Base-by-base conservation (phyloP, 2,329 filamentous ascomycete species). In the Hymenoscyphus infarciens region DNA sequence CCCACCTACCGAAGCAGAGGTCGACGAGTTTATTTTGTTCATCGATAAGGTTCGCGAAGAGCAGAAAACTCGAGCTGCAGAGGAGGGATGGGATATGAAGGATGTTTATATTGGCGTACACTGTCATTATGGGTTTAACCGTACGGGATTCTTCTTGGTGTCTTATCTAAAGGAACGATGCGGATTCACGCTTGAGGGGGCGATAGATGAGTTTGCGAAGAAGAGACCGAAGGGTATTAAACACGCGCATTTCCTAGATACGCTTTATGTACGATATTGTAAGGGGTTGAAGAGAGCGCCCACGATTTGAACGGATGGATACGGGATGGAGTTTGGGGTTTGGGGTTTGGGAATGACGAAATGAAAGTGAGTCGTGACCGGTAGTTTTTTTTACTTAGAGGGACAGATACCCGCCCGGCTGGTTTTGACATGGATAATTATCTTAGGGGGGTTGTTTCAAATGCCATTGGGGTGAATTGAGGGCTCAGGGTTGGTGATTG, bases 121-220 rank as follows among this genome's bases (percentile, higher is more conserved):
- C 74, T 98, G 94, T 71, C 94, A 98, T 72, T 97, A 97, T 70
- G 94, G 94, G 0, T 97, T 96, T 78, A 97, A 98, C 74, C 85
- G 93, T 25, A 97, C 94, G 0, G 94, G 94, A 0, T 97, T 94
- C 74, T 90, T 97, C 73, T 86, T 98, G 58, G 89, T 91, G 35
- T 92, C 88, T 71, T 98, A 97, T 73, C 80, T 98, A n/a, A 88
- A 97, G 15, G 92, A 97, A 77, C 81, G 86, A 56, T 84, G 89
- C 68, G 87, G 85, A 0, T 93, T 85, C 71, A 79, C 79, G 25
- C 84, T 97, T 1, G 84, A 90, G 70, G 86, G 89, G 61, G 94
- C 94, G 1, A 87, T 98, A 64, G 86, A 91, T 59, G 83, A 87
- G 64, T 98, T 98, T 77, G 86, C 86, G 19, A 77, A 77, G 67